Percentiles rank a stretch among this genome's conserved stretches.
Evolutionary conservation across 2,329 filamentous ascomycete genomes (phyloP).

Genomic region (Acephala macrosclerotiorum): DNA sequence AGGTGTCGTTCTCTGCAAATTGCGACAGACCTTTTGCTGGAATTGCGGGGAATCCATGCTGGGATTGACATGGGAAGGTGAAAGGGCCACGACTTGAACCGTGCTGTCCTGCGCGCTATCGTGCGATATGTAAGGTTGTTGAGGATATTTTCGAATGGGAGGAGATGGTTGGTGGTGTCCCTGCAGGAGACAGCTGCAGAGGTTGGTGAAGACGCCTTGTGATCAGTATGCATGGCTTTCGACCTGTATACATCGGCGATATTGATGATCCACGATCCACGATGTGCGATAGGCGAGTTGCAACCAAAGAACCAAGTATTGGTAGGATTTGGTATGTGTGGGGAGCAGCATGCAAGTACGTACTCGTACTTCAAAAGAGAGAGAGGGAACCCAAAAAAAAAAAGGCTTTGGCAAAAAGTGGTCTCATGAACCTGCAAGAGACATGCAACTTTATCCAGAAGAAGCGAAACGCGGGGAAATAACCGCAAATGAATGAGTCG

Average conservation of each 20-base stretch:
- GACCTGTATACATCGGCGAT: not conserved
- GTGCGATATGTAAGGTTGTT: conserved; percentile 1
- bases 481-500: not conserved
- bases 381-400: too few relatives aligned
- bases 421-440: conserved; percentile 10
- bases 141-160: not conserved
- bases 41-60: conserved; percentile 14
- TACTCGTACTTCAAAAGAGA: not conserved
- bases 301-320: not conserved
- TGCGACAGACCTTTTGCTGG: not conserved
- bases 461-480: conserved; percentile 22
- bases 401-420: not conserved
- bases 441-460: conserved; percentile 12
- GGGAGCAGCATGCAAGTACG: not conserved
- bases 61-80: not conserved
- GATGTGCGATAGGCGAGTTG: not conserved
- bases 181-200: not conserved
- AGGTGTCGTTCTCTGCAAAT: not conserved
- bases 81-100: conserved; percentile 18
- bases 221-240: conserved; percentile 2
- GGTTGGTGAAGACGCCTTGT: not conserved
- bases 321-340: not conserved
- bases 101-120: conserved; percentile 19
- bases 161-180: conserved; percentile 1
- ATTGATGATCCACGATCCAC: not conserved